Evolutionary conservation across 352 stramenopile genomes (phyloP).

Genomic region (Pythium aquatile): DNA sequence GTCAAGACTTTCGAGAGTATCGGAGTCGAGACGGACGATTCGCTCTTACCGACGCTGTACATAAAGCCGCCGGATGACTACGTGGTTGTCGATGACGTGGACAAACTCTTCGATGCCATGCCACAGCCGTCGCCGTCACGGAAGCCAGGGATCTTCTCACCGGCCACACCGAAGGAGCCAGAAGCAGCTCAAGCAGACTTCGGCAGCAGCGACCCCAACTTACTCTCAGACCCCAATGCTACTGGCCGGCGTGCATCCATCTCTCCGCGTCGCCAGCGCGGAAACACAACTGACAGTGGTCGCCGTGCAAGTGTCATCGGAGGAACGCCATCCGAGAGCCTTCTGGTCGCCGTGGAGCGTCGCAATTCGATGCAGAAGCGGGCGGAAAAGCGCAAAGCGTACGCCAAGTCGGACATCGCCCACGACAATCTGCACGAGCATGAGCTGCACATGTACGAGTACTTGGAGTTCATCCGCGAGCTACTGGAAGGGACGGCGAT

Average conservation of each 20-base stretch:
- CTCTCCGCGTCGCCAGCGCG: neutral
- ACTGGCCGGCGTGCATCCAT: neutral
- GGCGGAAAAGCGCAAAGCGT: conserved; percentile 43
- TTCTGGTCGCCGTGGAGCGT: conserved; percentile 35
- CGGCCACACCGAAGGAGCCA: neutral
- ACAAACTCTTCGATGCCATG: conserved; percentile 13
- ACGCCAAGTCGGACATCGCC: conserved; percentile 50
- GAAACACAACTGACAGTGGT: neutral
- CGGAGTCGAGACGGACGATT: conserved; percentile 38
- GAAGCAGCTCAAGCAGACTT: neutral
- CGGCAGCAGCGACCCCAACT: neutral
- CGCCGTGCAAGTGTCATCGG: conserved; percentile 8
- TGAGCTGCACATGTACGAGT: conserved; percentile 66
- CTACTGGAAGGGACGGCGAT: conserved; percentile 55
- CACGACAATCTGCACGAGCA: conserved; percentile 65
- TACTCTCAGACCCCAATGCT: neutral
- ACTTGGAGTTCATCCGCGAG: conserved; percentile 68
- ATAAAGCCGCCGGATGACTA: neutral
- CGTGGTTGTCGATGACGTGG: conserved; percentile 12
- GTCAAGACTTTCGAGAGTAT: conserved; percentile 54
- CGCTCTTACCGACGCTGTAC: conserved; percentile 12
- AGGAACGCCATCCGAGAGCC: conserved; percentile 5
- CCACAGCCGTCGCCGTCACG: neutral
- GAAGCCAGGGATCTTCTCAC: conserved; percentile 25
- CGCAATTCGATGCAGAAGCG: conserved; percentile 47